These are phyloP conservation scores for Aulographum hederae DNA, from an alignment of 2,329 filamentous ascomycete species.

Conservation along the genomic window DNA sequence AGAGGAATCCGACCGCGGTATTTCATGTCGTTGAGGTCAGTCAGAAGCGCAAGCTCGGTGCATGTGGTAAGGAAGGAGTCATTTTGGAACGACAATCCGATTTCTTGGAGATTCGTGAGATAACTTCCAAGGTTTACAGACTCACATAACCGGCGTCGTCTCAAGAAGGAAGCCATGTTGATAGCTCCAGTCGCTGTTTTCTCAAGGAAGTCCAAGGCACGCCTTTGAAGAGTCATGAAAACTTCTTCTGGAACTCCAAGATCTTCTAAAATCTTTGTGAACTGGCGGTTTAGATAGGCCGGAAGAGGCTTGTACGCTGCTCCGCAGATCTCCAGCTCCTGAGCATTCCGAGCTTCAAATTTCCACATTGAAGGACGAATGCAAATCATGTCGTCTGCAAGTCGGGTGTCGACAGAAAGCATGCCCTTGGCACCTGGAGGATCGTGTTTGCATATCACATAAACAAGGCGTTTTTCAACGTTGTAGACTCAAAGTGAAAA, in stretches of 20 bases:
- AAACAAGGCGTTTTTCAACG: no score
- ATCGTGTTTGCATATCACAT: no score
- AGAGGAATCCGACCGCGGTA: conserved; percentile 62
- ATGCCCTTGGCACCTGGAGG: conserved; percentile 54
- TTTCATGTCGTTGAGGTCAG: conserved; percentile 56
- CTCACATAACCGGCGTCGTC: conserved; percentile 36
- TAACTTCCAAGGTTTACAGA: conserved; percentile 42
- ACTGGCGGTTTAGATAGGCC: conserved; percentile 56
- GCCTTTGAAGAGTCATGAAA: conserved; percentile 47
- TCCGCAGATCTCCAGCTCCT: conserved; percentile 54
- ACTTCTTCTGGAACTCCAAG: conserved; percentile 39
- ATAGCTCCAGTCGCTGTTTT: background rate
- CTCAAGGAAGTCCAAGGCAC: conserved; percentile 35
- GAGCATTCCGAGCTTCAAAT: conserved; percentile 38
- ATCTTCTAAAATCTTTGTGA: conserved; percentile 78
- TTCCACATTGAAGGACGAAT: conserved; percentile 66
- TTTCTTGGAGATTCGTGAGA: conserved; percentile 12
- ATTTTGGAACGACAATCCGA: conserved; percentile 21
- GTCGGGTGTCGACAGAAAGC: conserved; percentile 46
- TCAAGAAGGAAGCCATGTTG: no score
- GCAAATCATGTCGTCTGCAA: conserved; percentile 38
- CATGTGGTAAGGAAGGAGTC: conserved; percentile 54
- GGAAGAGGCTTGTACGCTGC: conserved; percentile 47
- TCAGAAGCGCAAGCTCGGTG: conserved; percentile 52
- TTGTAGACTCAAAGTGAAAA: no score